These are phyloP conservation scores for Magnusiomyces ingens DNA, from an alignment of 1,139 yeast genomes.

Conservation along the genomic window DNA sequence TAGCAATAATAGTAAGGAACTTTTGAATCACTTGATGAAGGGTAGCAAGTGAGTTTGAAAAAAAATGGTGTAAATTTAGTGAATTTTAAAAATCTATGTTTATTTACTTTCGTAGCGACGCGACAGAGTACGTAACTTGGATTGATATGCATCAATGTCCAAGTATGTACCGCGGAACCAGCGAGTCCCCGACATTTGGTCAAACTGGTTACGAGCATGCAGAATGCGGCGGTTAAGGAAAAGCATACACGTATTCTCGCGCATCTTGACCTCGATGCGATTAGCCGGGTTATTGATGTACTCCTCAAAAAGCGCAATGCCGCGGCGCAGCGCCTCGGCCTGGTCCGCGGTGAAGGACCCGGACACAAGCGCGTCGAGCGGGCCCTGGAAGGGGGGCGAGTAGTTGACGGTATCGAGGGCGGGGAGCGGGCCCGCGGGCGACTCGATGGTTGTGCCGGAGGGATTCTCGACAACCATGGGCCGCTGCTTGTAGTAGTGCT, in stretches of 20 bases:
- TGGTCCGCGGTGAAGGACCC: slow-evolving; percentile 17
- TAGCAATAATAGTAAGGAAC: neutral
- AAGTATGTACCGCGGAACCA: slow-evolving; percentile 78
- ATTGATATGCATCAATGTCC: slow-evolving; percentile 65
- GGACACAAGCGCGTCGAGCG: slow-evolving; percentile 44
- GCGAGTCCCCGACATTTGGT: slow-evolving; percentile 47
- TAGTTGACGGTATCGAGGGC: slow-evolving; percentile 58
- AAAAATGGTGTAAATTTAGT: neutral
- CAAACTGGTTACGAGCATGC: slow-evolving; percentile 62
- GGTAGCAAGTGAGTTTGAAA: neutral
- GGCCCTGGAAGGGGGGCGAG: slow-evolving; percentile 85
- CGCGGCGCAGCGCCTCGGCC: slow-evolving; percentile 53
- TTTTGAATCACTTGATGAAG: neutral
- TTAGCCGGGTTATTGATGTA: slow-evolving; percentile 50
- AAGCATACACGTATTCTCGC: slow-evolving; percentile 59
- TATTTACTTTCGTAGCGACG: too few relatives aligned
- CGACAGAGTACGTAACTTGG: slow-evolving; percentile 37
- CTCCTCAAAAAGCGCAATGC: slow-evolving; percentile 53
- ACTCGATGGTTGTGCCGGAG: slow-evolving; percentile 26
- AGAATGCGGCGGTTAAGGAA: slow-evolving; percentile 69
- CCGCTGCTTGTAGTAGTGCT: slow-evolving; percentile 57
- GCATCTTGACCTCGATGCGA: slow-evolving; percentile 50
- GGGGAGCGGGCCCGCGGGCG: slow-evolving; percentile 28
- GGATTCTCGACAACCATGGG: slow-evolving; percentile 61
- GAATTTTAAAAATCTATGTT: neutral